Evolutionary conservation across 257 asterid genomes (phyloP).

Genomic region (Pogostemon cablin): DNA sequence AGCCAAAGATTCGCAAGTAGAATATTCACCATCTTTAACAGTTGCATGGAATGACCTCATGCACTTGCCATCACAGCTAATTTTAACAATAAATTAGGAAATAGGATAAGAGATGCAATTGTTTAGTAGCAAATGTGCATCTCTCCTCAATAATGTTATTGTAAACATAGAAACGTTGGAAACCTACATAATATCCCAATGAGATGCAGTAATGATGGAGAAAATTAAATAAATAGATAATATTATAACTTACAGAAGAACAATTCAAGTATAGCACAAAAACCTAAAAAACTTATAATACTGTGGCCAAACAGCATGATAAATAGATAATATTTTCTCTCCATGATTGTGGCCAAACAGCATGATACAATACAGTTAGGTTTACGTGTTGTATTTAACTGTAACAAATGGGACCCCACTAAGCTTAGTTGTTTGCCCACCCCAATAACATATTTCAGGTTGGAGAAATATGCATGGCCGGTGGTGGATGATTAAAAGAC

Average conservation of each 20-base stretch:
- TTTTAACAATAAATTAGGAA: constrained; percentile 8
- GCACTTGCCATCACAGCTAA: constrained; percentile 91
- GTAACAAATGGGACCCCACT: too few relatives aligned
- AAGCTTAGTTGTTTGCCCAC: too few relatives aligned
- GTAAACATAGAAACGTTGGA: background rate
- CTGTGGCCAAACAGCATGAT: too few relatives aligned
- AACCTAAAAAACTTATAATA: background rate
- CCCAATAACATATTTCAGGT: too few relatives aligned
- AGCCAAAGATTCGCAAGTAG: constrained; percentile 66
- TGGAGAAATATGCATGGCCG: too few relatives aligned
- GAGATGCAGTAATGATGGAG: background rate
- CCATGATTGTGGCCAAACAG: too few relatives aligned
- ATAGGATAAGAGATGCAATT: constrained; percentile 18
- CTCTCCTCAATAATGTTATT: background rate
- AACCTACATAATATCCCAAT: background rate
- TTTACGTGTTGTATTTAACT: too few relatives aligned
- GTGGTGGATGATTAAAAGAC: too few relatives aligned
- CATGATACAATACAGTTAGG: too few relatives aligned
- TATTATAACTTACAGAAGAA: background rate
- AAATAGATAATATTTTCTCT: too few relatives aligned
- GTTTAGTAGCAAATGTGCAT: background rate
- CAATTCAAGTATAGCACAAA: background rate
- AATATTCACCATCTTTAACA: constrained; percentile 55
- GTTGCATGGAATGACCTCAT: constrained; percentile 91
- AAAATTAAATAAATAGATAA: background rate